Evolutionary conservation across 169 alveolate species (phyloP).

Genomic region (Cystoisospora suis): DNA sequence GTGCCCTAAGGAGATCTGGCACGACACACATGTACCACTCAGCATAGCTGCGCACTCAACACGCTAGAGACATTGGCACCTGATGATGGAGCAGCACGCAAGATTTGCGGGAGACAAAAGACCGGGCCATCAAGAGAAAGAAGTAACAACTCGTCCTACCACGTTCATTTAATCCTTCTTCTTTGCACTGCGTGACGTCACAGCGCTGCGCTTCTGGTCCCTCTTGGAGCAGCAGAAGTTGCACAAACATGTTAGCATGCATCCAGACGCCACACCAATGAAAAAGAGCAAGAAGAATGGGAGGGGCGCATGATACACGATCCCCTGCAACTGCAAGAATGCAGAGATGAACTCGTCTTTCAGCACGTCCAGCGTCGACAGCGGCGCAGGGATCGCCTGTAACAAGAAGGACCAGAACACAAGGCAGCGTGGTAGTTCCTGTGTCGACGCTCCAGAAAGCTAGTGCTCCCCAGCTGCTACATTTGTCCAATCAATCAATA

Average conservation of each 20-base stretch:
- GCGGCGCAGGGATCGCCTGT: conserved; percentile 61
- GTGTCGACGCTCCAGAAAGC: too few relatives aligned
- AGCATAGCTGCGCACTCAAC: too few relatives aligned
- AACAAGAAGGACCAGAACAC: neutral
- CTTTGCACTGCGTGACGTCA: conserved; percentile 10
- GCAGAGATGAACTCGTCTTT: conserved; percentile 58
- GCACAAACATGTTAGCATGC: conserved; percentile 42
- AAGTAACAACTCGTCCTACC: too few relatives aligned
- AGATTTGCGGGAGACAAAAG: too few relatives aligned
- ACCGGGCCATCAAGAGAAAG: too few relatives aligned
- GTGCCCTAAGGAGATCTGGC: too few relatives aligned
- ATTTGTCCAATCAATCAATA: too few relatives aligned
- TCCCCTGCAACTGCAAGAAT: conserved; percentile 52
- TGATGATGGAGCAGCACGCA: too few relatives aligned
- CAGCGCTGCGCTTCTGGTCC: conserved; percentile 35
- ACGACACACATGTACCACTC: too few relatives aligned
- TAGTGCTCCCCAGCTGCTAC: too few relatives aligned
- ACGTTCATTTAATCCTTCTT: conserved; percentile 29
- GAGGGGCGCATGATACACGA: conserved; percentile 52
- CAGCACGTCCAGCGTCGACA: conserved; percentile 42
- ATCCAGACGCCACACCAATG: conserved; percentile 48
- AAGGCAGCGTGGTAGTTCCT: too few relatives aligned
- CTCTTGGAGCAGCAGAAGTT: conserved; percentile 9
- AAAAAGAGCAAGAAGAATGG: conserved; percentile 49
- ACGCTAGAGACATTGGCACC: too few relatives aligned